Evolutionary conservation across 345 rosid genomes (phyloP), one percentile per base, ranked within the genome.

Genomic region (Punica granatum): DNA sequence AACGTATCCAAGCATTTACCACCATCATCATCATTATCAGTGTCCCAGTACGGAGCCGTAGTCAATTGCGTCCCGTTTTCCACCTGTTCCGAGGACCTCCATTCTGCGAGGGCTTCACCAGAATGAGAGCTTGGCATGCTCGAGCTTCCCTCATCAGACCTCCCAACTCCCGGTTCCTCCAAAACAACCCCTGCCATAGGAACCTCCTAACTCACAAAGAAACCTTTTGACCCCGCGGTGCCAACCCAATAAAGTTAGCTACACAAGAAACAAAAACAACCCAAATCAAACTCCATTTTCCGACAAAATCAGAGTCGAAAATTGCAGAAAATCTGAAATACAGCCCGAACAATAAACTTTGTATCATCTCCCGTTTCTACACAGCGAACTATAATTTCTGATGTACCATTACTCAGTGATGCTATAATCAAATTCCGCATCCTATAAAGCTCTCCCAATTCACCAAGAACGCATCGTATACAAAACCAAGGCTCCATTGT

Each of bases 81-180:
- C 74, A 89, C 87, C 85, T 85, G 96, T 79, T 86, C 96, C 61
- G 92, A 93, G 7, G 97, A 93, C 49, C 95, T 89, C 96, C 97
- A 93, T 77, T 90, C 96, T 1, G 83, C 91, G 70, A 89, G 73
- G 39, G 90, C 89, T 82, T 93, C 99, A 70, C 86, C 92, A 53
- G 85, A 78, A 69, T 87, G 86, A 71, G 85, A 87, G 49, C 72
- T 80, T 78, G 75, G 84, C 68, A 82, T 79, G 60, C 82, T 86
- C 15, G 80, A 83, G 77, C 75, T 76, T 63, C 88, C 92, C 74
- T 87, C 96, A 58, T 63, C 68, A 74, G 92, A 80, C 84, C 83
- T 74, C 77, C 83, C 96, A 71, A 71, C 90, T 70, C 92, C 88
- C 73, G 87, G 70, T 53, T 87, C 98, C 77, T 83, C 94, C 39